phyloP scores from a whole-genome alignment of 169 alveolate species.

The Pseudocohnilembus persalinus region DNA sequence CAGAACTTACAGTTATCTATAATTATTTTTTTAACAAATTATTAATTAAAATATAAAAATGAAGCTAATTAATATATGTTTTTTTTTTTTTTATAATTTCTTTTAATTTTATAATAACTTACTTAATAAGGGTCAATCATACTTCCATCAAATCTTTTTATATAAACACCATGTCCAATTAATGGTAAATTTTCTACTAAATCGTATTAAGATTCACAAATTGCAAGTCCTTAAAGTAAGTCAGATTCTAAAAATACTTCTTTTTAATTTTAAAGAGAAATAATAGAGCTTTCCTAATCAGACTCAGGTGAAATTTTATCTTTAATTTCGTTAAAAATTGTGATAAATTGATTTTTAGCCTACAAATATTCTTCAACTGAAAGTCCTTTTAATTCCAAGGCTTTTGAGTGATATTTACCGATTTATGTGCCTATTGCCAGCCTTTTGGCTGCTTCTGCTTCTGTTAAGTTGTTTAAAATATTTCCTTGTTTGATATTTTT shows the following conservation, averaged over 20 bases:
- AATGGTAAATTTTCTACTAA: constrained; percentile 30
- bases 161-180: constrained; percentile 37
- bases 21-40: no score
- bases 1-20: no score
- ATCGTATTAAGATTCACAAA: constrained; percentile 15
- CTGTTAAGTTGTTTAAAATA: constrained; percentile 6
- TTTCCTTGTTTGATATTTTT: no score
- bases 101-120: no score
- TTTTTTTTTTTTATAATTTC: no score
- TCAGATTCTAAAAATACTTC: constrained; percentile 35
- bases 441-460: constrained; percentile 39
- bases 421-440: constrained; percentile 35
- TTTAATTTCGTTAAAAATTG: background rate
- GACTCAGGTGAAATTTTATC: background rate
- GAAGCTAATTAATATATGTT: no score
- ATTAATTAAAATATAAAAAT: no score
- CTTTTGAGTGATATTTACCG: constrained; percentile 38
- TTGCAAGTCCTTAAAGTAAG: constrained; percentile 21
- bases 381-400: constrained; percentile 30
- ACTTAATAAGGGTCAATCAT: constrained; percentile 44
- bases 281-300: constrained; percentile 39
- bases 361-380: constrained; percentile 23
- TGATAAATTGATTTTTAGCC: constrained; percentile 26
- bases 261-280: constrained; percentile 30
- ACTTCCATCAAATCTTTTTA: constrained; percentile 41